These are phyloP conservation scores for Monosporascus cannonballus DNA, from an alignment of 2,329 filamentous ascomycete species.

Conservation along the genomic window DNA sequence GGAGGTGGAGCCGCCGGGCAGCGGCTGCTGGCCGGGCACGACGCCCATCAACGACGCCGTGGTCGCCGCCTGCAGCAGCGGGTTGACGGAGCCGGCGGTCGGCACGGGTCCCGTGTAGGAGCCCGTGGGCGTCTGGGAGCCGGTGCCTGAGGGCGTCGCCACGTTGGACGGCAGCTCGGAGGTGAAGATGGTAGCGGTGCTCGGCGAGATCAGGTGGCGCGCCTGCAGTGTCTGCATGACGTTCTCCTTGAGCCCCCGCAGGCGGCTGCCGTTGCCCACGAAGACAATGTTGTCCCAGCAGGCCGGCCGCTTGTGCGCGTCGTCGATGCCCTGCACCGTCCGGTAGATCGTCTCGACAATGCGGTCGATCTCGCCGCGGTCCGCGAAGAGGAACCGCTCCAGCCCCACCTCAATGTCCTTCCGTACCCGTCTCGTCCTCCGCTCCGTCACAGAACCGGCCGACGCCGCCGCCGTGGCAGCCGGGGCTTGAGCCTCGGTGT, in stretches of 20 bases:
- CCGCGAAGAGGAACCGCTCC: slow-evolving; percentile 66
- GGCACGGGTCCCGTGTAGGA: slow-evolving; percentile 51
- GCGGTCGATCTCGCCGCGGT: slow-evolving; percentile 69
- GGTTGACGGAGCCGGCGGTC: slow-evolving; percentile 60
- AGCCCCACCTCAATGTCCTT: slow-evolving; percentile 70
- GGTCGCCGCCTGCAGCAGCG: slow-evolving; percentile 85
- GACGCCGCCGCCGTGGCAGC: slow-evolving; percentile 26
- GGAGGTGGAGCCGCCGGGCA: slow-evolving; percentile 33
- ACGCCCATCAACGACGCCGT: slow-evolving; percentile 55
- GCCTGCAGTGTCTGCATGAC: slow-evolving; percentile 72
- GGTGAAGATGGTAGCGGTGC: slow-evolving; percentile 91
- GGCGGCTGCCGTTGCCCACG: slow-evolving; percentile 75
- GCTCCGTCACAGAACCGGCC: slow-evolving; percentile 26
- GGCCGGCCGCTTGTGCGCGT: slow-evolving; percentile 74
- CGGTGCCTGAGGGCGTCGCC: slow-evolving; percentile 84
- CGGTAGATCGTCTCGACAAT: slow-evolving; percentile 81
- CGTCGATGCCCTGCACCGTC: slow-evolving; percentile 74
- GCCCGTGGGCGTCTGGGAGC: slow-evolving; percentile 79
- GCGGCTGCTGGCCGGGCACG: slow-evolving; percentile 36
- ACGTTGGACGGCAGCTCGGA: slow-evolving; percentile 93
- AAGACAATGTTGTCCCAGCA: slow-evolving; percentile 93
- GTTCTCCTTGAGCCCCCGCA: slow-evolving; percentile 80
- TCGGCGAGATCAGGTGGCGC: slow-evolving; percentile 86
- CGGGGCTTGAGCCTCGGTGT: slow-evolving; percentile 15
- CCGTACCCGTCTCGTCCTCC: slow-evolving; percentile 50